A percentile compares a stretch with the other conserved stretches of the same genome.
Evolutionary conservation across 371 early-diverging fungal species (phyloP).

Genomic region (Haplosporangium sp.): DNA sequence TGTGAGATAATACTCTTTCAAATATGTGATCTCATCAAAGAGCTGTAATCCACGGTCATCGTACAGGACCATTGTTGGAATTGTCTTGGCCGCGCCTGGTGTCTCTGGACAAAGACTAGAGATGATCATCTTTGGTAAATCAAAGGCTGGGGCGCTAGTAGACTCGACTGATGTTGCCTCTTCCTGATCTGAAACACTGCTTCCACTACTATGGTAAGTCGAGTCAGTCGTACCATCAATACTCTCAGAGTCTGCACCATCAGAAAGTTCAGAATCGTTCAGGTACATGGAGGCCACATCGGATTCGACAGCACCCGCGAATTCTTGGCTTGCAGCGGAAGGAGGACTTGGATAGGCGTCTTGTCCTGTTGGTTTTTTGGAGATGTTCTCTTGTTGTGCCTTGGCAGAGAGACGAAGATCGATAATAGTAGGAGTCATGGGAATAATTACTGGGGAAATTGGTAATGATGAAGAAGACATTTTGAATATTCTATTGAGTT

Average conservation of each 20-base stretch:
- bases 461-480: conserved; percentile 11
- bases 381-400: conserved; percentile 3
- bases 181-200: conserved; percentile 7
- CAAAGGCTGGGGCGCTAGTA: conserved; percentile 13
- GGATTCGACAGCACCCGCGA: not conserved
- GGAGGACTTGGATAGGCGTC: conserved; percentile 28
- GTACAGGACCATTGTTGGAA: conserved; percentile 85
- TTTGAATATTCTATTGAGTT: not conserved
- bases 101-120: conserved; percentile 57
- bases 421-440: conserved; percentile 39
- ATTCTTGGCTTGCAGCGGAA: conserved; percentile 1
- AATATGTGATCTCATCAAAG: conserved; percentile 90
- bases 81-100: conserved; percentile 58
- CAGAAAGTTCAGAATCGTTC: conserved; percentile 11
- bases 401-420: conserved; percentile 36
- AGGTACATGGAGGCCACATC: conserved; percentile 8
- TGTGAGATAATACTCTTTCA: conserved; percentile 89
- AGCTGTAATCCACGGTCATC: conserved; percentile 86
- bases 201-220: conserved; percentile 13
- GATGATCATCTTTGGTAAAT: conserved; percentile 63
- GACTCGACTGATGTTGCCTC: not conserved
- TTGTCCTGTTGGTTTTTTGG: conserved; percentile 5
- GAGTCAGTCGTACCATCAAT: conserved; percentile 27
- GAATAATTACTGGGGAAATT: not conserved
- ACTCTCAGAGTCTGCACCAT: conserved; percentile 28